phyloP scores from a whole-genome alignment of 768 basidiomycete species.

The Amylocystis lapponica region DNA sequence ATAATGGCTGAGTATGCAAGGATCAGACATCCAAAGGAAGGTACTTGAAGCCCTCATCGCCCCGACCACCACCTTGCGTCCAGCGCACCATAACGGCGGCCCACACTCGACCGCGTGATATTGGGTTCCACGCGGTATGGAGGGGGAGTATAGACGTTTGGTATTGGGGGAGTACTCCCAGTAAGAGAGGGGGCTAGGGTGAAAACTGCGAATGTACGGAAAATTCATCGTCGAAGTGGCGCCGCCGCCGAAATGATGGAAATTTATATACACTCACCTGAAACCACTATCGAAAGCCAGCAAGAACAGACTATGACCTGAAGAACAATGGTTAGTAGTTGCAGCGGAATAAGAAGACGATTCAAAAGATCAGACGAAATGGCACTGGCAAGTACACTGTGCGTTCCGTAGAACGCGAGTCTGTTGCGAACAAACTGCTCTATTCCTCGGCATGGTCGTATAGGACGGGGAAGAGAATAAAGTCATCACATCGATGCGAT shows the following conservation, averaged over 20 bases:
- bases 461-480: conserved; percentile 91
- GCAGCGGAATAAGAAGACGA: background rate
- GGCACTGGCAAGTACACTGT: conserved; percentile 87
- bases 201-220: conserved; percentile 86
- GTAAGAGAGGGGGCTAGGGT: conserved; percentile 58
- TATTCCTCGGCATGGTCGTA: conserved; percentile 82
- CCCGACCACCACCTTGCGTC: conserved; percentile 66
- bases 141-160: conserved; percentile 71
- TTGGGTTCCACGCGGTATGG: conserved; percentile 62
- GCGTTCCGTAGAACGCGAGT: conserved; percentile 54
- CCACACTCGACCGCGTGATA: conserved; percentile 51
- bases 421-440: conserved; percentile 77
- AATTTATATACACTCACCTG: background rate
- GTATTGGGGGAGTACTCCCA: conserved; percentile 68
- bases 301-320: conserved; percentile 2
- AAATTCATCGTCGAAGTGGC: conserved; percentile 36
- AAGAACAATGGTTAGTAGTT: background rate
- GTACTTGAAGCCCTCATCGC: conserved; percentile 61
- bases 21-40: conserved; percentile 92
- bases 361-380: conserved; percentile 62
- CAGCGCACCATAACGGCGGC: conserved; percentile 68
- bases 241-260: too few relatives aligned
- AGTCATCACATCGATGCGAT: conserved; percentile 45
- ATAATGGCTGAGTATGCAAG: conserved; percentile 14
- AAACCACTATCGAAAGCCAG: background rate